These are phyloP conservation scores for Coffea canephora DNA, from an alignment of 257 asterid genomes.

Conservation along the genomic window DNA sequence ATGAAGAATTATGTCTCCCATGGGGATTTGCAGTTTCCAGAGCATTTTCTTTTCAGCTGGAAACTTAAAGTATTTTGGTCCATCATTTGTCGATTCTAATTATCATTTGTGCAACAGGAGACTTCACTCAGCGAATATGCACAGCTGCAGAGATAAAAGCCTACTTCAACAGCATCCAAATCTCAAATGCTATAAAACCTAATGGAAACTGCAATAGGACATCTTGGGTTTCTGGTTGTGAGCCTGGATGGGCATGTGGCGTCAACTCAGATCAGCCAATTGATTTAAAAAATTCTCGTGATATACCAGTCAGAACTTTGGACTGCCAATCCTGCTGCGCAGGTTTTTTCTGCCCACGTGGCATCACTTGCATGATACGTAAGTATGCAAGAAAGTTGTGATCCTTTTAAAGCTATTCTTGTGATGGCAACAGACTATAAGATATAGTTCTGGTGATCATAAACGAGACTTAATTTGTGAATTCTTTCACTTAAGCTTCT, in stretches of 20 bases:
- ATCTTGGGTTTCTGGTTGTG: slow-evolving; percentile 72
- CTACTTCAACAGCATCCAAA: slow-evolving; percentile 47
- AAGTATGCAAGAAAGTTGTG: slow-evolving; percentile 29
- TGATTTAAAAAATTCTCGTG: slow-evolving; percentile 35
- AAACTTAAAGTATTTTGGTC: slow-evolving; percentile 1
- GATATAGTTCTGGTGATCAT: background rate
- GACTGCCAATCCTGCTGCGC: slow-evolving; percentile 76
- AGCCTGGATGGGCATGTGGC: slow-evolving; percentile 92
- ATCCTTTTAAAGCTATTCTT: background rate
- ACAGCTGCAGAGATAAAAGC: slow-evolving; percentile 68
- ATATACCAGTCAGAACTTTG: slow-evolving; percentile 59
- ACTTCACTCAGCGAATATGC: slow-evolving; percentile 58
- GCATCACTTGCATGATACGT: slow-evolving; percentile 96
- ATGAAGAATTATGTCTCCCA: background rate
- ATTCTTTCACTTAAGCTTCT: background rate
- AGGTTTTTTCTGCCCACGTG: slow-evolving; percentile 85
- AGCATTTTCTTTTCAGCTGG: background rate
- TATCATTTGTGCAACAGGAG: slow-evolving; percentile 34
- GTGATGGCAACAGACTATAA: slow-evolving; percentile 1
- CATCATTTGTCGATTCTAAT: slow-evolving; percentile 12
- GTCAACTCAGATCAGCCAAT: slow-evolving; percentile 35
- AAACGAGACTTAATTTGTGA: background rate
- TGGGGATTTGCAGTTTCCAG: background rate
- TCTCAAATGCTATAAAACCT: slow-evolving; percentile 42
- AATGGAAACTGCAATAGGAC: slow-evolving; percentile 75